Base-by-base conservation (phyloP, 371 early-diverging fungal species). In the Caulochytrium protostelioides region DNA sequence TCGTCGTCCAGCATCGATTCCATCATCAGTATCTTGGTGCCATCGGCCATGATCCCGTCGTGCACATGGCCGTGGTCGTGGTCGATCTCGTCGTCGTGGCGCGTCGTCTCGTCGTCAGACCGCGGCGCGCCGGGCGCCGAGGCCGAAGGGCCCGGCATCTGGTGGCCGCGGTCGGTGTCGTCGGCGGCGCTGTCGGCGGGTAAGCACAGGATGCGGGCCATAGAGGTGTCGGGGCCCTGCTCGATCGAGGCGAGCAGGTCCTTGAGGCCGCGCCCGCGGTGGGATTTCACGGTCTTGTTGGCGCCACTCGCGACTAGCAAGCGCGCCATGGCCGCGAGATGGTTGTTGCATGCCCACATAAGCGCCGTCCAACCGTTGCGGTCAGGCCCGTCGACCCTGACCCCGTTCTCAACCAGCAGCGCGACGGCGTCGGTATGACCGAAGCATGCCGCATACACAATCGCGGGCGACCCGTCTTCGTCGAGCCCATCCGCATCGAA, bases 271-370 rank as follows among this genome's bases (percentile, higher is more conserved):
- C 76, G 58, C 7, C 89, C 89, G 28, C 71, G 69, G 27, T 66
- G 52, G 0, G 83, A 78, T 42, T 62, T 64, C n/a, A 72, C 54
- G 13, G 64, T 57, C 3, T 74, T 48, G 18, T 71, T 66, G 20
- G 86, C 92, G 12, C 87, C 86, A 39, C 57, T 41, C 19, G 77
- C 76, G 17, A 87, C 40, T 32, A 89, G 59, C n/a, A 76, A 32
- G 38, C 70, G 66, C 34, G 79, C 81, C 19, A 78, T 52, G 7
- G 52, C 51, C 38, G 72, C 71, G 57, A 82, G 75, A 36, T 74
- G 72, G 56, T 82, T 87, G 43, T 77, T 78, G 28, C 78, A 76
- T 1, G 92, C 87, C 92, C 92, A 91, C 65, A 87, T 74, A 30
- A 89, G 65, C n/a, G 86, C 76, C 4, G 87, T 75, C 92, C 92